Evolutionary conservation across 2,329 filamentous ascomycete genomes (phyloP).

Genomic region (Chaetomiaceae sp.): DNA sequence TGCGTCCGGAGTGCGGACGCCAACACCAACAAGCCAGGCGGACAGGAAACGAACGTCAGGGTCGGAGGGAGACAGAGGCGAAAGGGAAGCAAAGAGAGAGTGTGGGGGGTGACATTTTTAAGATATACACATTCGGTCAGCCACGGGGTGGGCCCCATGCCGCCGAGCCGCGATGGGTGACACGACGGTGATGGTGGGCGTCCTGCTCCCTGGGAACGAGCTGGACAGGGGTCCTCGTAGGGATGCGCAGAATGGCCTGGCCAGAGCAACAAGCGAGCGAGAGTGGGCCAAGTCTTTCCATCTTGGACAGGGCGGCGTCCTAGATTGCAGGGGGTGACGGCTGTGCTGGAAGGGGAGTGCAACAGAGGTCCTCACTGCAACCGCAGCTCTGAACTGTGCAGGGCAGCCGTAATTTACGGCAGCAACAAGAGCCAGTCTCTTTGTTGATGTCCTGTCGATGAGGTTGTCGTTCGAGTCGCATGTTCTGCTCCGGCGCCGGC

Average conservation of each 20-base stretch:
- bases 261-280: slow-evolving; percentile 16
- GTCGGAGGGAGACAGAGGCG: slow-evolving; percentile 9
- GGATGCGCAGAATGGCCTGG: slow-evolving; percentile 4
- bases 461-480: background rate
- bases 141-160: slow-evolving; percentile 4
- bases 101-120: slow-evolving; percentile 9
- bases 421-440: background rate
- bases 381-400: background rate
- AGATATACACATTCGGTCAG: slow-evolving; percentile 11
- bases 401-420: background rate
- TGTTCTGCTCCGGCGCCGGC: background rate
- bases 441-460: background rate
- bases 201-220: slow-evolving; percentile 11
- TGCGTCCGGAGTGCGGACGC: slow-evolving; percentile 17
- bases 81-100: slow-evolving; percentile 2
- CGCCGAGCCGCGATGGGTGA: slow-evolving; percentile 9
- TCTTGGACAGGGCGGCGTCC: slow-evolving; percentile 7
- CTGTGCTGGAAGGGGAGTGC: background rate
- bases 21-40: slow-evolving; percentile 16
- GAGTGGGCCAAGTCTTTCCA: slow-evolving; percentile 7
- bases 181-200: slow-evolving; percentile 1
- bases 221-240: slow-evolving; percentile 1
- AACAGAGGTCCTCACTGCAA: slow-evolving; percentile 3
- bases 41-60: slow-evolving; percentile 24
- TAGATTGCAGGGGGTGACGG: slow-evolving; percentile 12